Evolutionary conservation across 2,329 filamentous ascomycete species (phyloP).

Genomic region (Arthroderma sp.): DNA sequence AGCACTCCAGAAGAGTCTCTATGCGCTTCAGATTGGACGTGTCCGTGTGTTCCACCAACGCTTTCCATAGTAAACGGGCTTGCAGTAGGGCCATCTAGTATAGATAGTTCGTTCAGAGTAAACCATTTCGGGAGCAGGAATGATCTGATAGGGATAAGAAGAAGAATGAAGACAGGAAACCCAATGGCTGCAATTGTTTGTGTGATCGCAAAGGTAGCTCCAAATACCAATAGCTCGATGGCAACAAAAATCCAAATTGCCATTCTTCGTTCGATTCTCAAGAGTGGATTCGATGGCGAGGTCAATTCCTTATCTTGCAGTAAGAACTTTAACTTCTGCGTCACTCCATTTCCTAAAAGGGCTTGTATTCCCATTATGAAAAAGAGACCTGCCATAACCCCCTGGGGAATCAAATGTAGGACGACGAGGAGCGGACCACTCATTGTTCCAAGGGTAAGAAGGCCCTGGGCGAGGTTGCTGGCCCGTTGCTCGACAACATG

Average conservation of each 20-base stretch:
- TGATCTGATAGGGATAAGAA: conserved; percentile 55
- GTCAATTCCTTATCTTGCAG: conserved; percentile 54
- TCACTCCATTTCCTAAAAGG: conserved; percentile 65
- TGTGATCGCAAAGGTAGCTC: conserved; percentile 68
- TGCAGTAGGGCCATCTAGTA: conserved; percentile 62
- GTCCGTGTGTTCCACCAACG: conserved; percentile 52
- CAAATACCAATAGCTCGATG: conserved; percentile 59
- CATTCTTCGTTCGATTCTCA: conserved; percentile 45
- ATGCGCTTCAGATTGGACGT: conserved; percentile 19
- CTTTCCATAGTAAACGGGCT: conserved; percentile 66
- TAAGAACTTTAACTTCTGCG: conserved; percentile 60
- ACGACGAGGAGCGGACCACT: conserved; percentile 60
- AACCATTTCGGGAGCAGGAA: conserved; percentile 53
- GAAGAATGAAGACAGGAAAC: conserved; percentile 62
- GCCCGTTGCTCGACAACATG: conserved; percentile 58
- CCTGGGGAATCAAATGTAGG: conserved; percentile 65
- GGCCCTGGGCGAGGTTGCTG: conserved; percentile 65
- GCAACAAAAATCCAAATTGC: conserved; percentile 62
- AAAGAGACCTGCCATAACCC: conserved; percentile 68
- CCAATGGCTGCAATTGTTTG: conserved; percentile 73
- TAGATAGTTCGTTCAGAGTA: conserved; percentile 45
- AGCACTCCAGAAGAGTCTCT: conserved; percentile 5
- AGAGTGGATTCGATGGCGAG: conserved; percentile 45
- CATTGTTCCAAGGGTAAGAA: conserved; percentile 70
- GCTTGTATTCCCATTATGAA: conserved; percentile 77